A percentile compares a stretch with the other conserved stretches of the same genome.
Evolutionary conservation across 257 asterid genomes (phyloP).

Genomic region (Nicotiana paniculata): DNA sequence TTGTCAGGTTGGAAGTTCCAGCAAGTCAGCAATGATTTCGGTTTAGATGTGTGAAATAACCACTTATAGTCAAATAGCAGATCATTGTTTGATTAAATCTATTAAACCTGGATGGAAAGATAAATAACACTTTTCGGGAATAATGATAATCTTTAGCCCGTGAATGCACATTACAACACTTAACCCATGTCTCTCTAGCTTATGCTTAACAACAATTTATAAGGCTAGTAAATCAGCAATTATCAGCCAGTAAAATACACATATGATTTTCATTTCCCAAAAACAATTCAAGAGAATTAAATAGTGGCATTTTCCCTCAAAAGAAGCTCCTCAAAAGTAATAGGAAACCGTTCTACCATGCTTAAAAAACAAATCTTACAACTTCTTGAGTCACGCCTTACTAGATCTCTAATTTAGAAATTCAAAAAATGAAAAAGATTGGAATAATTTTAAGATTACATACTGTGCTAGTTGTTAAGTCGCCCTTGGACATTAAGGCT

Average conservation of each 20-base stretch:
- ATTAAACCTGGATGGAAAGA: background rate
- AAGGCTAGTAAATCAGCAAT: background rate
- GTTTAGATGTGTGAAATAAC: background rate
- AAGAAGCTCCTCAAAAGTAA: background rate
- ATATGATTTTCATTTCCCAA: background rate
- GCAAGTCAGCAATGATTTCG: background rate
- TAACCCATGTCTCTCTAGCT: background rate
- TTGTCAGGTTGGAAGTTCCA: background rate
- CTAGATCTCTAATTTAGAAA: background rate
- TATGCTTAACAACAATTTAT: background rate
- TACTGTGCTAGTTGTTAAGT: conserved; percentile 72
- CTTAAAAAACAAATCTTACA: background rate
- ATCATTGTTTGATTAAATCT: background rate
- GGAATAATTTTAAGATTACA: conserved; percentile 11
- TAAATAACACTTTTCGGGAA: background rate
- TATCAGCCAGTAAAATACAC: conserved; percentile 2
- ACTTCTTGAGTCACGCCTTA: background rate
- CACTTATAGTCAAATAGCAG: background rate
- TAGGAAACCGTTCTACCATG: background rate
- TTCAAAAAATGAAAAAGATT: background rate
- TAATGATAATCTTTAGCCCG: background rate
- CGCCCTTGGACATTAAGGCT: conserved; percentile 83
- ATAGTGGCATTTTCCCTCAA: background rate
- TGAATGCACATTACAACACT: background rate
- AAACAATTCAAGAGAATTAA: background rate